These are phyloP conservation scores for Colletotrichum siamense DNA, from an alignment of 2,329 filamentous ascomycete species.

Conservation along the genomic window DNA sequence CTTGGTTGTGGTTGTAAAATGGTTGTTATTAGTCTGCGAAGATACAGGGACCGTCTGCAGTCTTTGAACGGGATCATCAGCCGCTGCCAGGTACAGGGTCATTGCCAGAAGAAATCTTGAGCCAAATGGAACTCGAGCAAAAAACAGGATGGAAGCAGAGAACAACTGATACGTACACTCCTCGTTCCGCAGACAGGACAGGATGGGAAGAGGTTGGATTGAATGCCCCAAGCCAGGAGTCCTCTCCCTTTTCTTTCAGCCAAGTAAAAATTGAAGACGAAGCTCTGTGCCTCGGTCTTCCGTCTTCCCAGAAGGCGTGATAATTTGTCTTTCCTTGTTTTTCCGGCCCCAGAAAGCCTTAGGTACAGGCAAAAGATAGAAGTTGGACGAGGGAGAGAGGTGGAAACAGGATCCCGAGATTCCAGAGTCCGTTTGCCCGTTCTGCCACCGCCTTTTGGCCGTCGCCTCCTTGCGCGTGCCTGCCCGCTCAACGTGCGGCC, in stretches of 20 bases:
- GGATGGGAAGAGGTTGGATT: slow-evolving; percentile 23
- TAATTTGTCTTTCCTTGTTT: slow-evolving; percentile 1
- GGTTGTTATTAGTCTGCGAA: slow-evolving; percentile 29
- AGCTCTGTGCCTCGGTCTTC: slow-evolving; percentile 65
- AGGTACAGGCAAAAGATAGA: slow-evolving; percentile 23
- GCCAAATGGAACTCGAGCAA: not conserved
- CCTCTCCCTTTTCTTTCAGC: slow-evolving; percentile 17
- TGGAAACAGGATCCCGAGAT: slow-evolving; percentile 21
- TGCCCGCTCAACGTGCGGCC: not conserved
- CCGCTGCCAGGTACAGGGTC: slow-evolving; percentile 18
- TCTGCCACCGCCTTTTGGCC: slow-evolving; percentile 12
- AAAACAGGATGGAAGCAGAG: slow-evolving; percentile 35
- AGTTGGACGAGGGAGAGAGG: slow-evolving; percentile 13
- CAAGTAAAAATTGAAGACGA: slow-evolving; percentile 56
- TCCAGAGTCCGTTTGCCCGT: slow-evolving; percentile 18
- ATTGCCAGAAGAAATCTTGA: slow-evolving; percentile 11
- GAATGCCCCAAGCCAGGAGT: slow-evolving; percentile 14
- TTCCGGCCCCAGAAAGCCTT: slow-evolving; percentile 21
- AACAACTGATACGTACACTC: slow-evolving; percentile 63
- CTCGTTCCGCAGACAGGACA: slow-evolving; percentile 28
- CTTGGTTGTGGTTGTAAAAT: slow-evolving; percentile 17
- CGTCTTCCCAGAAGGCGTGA: slow-evolving; percentile 4
- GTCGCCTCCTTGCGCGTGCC: not conserved
- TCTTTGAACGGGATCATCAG: slow-evolving; percentile 27
- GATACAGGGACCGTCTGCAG: slow-evolving; percentile 46